Evolutionary conservation across 805 yeast genomes (phyloP).

Genomic region (Crinitomyces ghanaensis): DNA sequence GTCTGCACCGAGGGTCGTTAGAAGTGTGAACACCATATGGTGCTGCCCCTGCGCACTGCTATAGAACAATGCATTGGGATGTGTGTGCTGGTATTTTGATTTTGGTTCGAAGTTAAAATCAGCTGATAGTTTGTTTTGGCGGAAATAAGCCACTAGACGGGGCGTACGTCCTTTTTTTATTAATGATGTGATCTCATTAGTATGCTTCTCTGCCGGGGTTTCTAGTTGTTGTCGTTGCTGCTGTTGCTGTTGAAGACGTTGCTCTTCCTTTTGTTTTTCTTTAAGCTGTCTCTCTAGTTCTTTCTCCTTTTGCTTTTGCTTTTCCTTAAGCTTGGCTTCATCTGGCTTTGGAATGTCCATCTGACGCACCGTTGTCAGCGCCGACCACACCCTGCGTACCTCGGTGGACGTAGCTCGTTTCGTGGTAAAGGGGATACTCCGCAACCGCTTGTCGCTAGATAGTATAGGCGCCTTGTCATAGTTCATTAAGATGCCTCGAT

Average conservation of each 20-base stretch:
- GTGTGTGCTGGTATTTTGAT: slow-evolving; percentile 32
- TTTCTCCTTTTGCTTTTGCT: slow-evolving; percentile 9
- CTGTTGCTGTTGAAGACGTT: slow-evolving; percentile 20
- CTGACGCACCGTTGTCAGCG: slow-evolving; percentile 48
- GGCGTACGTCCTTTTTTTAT: slow-evolving; percentile 72
- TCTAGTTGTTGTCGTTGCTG: slow-evolving; percentile 11
- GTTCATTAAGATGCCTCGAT: slow-evolving; percentile 53
- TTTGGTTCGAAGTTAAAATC: slow-evolving; percentile 48
- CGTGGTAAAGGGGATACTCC: slow-evolving; percentile 78
- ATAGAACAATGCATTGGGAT: slow-evolving; percentile 71
- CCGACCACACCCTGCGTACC: slow-evolving; percentile 73
- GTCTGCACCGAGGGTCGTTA: slow-evolving; percentile 56
- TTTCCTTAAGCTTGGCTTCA: slow-evolving; percentile 7
- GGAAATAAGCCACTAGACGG: slow-evolving; percentile 49
- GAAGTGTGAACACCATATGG: slow-evolving; percentile 51
- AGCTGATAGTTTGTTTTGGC: slow-evolving; percentile 42
- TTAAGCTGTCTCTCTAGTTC: slow-evolving; percentile 18
- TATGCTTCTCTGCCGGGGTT: slow-evolving; percentile 34
- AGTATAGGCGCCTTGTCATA: slow-evolving; percentile 46
- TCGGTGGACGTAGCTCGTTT: slow-evolving; percentile 75
- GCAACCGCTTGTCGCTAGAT: slow-evolving; percentile 49
- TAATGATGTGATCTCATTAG: slow-evolving; percentile 46
- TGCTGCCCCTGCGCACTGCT: slow-evolving; percentile 58
- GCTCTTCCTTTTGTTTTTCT: slow-evolving; percentile 23
- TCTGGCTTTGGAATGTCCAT: slow-evolving; percentile 32